Evolutionary conservation across 257 asterid species (phyloP).

Genomic region (Coffea eugenioides): DNA sequence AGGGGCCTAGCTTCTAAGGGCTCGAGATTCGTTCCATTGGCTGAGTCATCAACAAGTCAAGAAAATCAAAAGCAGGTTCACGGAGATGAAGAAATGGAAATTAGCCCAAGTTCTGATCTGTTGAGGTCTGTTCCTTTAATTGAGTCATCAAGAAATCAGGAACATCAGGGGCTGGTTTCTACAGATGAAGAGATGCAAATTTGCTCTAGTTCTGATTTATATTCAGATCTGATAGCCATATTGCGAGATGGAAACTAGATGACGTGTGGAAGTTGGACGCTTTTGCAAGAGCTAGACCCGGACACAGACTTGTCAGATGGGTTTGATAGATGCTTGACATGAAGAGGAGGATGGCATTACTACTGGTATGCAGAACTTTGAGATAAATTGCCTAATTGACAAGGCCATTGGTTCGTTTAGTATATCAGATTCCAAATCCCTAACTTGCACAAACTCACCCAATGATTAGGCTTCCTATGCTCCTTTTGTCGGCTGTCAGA

Average conservation of each 20-base stretch:
- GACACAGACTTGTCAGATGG: background rate
- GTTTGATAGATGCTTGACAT: background rate
- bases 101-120: background rate
- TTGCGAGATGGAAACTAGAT: slow-evolving; percentile 15
- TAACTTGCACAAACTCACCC: background rate
- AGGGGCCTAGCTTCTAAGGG: slow-evolving; percentile 20
- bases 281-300: background rate
- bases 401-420: background rate
- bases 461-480: background rate
- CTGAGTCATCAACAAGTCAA: slow-evolving; percentile 5
- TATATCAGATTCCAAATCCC: background rate
- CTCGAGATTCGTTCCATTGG: slow-evolving; percentile 15
- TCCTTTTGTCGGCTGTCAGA: slow-evolving; percentile 4
- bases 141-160: slow-evolving; percentile 12
- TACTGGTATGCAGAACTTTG: background rate
- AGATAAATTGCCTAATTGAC: background rate
- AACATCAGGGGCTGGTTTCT: slow-evolving; percentile 10
- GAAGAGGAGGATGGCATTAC: background rate
- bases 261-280: background rate
- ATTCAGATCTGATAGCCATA: slow-evolving; percentile 23
- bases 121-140: slow-evolving; percentile 14
- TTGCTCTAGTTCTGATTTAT: slow-evolving; percentile 14
- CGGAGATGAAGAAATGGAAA: slow-evolving; percentile 5
- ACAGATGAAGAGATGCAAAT: slow-evolving; percentile 7
- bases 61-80: slow-evolving; percentile 14